A percentile compares a stretch with the other conserved stretches of the same genome.
phyloP scores from a whole-genome alignment of 1,284 basidiomycete species.

The Austropuccinia psidii region DNA sequence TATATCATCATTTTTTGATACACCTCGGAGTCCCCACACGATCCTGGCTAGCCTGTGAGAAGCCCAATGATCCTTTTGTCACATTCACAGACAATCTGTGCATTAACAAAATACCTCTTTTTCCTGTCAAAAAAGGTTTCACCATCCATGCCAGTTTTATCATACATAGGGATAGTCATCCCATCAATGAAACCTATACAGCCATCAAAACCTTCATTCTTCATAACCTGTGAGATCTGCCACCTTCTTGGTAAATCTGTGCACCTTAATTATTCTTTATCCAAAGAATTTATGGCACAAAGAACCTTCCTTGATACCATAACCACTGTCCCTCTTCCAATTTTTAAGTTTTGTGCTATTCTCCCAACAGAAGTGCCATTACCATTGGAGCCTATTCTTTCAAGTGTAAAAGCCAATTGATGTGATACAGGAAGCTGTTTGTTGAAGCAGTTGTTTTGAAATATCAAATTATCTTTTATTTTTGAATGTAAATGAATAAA shows the following conservation, averaged over 20 bases:
- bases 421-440: background rate
- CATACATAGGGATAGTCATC: conserved; percentile 6
- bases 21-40: background rate
- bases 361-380: background rate
- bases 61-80: conserved; percentile 5
- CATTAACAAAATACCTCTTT: conserved; percentile 2
- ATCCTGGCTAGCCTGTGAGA: conserved; percentile 14
- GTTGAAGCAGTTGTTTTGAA: background rate
- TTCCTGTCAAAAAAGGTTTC: conserved; percentile 5
- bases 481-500: background rate
- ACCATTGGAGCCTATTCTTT: conserved; percentile 8
- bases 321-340: conserved; percentile 1
- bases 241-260: background rate
- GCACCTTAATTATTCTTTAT: background rate
- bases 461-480: background rate
- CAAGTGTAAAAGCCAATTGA: background rate
- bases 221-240: background rate
- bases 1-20: background rate
- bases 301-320: background rate
- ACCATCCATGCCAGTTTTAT: background rate
- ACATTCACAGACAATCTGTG: conserved; percentile 15
- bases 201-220: background rate
- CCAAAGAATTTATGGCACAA: background rate
- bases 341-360: background rate
- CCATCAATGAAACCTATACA: conserved; percentile 9